Conservation (phyloP, 495 filamentous ascomycete genomes). For the Aspergillus taichungensis region DNA sequence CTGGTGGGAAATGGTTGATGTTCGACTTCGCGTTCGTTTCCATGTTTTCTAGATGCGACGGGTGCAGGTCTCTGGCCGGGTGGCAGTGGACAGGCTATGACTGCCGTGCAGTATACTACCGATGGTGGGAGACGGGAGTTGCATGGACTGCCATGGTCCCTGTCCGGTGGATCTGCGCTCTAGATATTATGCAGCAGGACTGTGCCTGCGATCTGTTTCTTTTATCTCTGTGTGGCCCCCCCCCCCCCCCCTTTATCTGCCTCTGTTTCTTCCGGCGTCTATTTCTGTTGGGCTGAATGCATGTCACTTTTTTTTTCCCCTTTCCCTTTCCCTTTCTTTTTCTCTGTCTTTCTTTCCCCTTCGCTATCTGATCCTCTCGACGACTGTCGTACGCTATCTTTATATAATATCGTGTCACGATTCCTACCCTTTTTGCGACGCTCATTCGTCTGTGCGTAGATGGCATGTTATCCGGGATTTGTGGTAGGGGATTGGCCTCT, state of each 20-base stretch:
- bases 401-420: no score
- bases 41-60: slow-evolving; percentile 13
- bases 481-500: no score
- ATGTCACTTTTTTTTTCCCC: slow-evolving; percentile 20
- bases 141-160: no score
- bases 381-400: no score
- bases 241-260: slow-evolving; percentile 14
- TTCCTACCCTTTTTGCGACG: no score
- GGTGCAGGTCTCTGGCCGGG: slow-evolving; percentile 3
- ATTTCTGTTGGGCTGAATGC: slow-evolving; percentile 23
- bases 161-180: slow-evolving; percentile 22
- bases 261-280: slow-evolving; percentile 31
- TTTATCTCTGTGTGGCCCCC: slow-evolving; percentile 9
- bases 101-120: no score
- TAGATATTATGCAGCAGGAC: slow-evolving; percentile 27
- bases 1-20: slow-evolving; percentile 67
- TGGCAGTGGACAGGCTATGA: no score
- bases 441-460: no score
- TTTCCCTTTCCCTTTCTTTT: slow-evolving; percentile 7
- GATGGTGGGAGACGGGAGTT: no score
- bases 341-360: no score
- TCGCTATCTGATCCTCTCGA: slow-evolving; percentile 17
- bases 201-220: slow-evolving; percentile 13
- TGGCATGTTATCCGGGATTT: no score
- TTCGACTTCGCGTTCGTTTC: slow-evolving; percentile 30